Evolutionary conservation across 257 asterid genomes (phyloP), one percentile per base, ranked within the genome.

Genomic region (Solanum appendiculatum): DNA sequence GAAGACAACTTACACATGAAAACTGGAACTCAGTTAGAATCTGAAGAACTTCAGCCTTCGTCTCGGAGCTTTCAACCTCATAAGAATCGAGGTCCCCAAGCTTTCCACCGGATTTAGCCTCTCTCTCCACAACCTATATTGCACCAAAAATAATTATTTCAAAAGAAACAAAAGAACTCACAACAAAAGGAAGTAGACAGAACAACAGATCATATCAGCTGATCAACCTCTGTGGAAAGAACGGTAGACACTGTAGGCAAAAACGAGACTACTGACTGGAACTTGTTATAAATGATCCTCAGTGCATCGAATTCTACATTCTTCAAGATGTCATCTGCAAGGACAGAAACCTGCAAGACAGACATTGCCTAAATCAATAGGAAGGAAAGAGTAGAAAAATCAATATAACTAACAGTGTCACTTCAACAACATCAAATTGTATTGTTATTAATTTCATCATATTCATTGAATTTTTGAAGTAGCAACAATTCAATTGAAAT

Each of bases 311-410:
- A 97, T 83, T 97, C 98, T 2, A 97, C 97, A 85, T 95, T 94
- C 93, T 97, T 97, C 87, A 95, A 90, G 91, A 97, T 94, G 87
- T 97, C 99, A 93, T 97, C 98, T 33, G 98, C 99, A 90, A 97
- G 82, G 92, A 95, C 98, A 84, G 99, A 92, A 89, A 97, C 98
- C 99, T 97, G 92, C 88, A 89, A 88, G 29, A 20, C 86, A 83
- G 25, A 33, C 23, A 80, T 25, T 80, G 77, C 8, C 40, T 69
- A 69, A 27, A 14, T 69, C 40, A 31, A 40, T 69, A 14, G 20
- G n/a, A 69, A 69, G 40, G 77, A 14, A 68, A 69, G 77, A 31
- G n/a, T 31, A 69, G 23, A 31, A 69, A 27, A 31, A 29, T 69
- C 77, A 69, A 29, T 69, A 69, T 15, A 31, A 68, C 40, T 29